phyloP scores from a whole-genome alignment of 1,284 basidiomycete species.

The Sanghuangporus baumii region DNA sequence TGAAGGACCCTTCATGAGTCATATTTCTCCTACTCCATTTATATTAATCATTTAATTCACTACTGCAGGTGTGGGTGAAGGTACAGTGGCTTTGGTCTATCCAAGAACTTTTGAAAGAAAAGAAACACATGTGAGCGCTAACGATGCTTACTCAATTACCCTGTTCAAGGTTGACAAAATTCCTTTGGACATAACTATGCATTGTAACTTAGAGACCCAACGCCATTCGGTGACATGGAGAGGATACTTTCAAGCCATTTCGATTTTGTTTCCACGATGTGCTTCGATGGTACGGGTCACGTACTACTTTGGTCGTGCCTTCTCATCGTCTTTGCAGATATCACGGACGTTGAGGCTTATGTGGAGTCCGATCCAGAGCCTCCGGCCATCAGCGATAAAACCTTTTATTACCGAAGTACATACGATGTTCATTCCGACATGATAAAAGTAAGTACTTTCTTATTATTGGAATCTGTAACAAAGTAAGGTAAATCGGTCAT shows the following conservation, averaged over 20 bases:
- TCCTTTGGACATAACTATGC: not conserved
- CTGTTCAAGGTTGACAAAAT: not conserved
- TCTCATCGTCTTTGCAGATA: not conserved
- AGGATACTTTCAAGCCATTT: conserved; percentile 11
- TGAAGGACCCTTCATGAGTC: not conserved
- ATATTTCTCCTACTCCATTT: too few relatives aligned
- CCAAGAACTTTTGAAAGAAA: not conserved
- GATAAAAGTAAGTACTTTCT: not conserved
- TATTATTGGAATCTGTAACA: not conserved
- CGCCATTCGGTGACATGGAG: conserved; percentile 8
- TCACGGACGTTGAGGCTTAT: not conserved
- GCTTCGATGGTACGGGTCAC: conserved; percentile 4
- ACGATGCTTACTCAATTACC: not conserved
- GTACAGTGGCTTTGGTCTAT: conserved; percentile 14
- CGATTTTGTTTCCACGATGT: conserved; percentile 14
- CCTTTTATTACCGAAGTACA: conserved; percentile 10
- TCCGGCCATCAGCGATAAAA: not conserved
- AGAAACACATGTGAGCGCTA: not conserved
- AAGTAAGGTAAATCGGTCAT: not conserved
- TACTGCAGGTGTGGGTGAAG: conserved; percentile 11
- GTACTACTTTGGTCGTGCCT: not conserved
- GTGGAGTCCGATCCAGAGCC: conserved; percentile 7
- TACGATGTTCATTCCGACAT: not conserved
- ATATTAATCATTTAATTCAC: too few relatives aligned
- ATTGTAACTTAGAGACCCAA: not conserved